Evolutionary conservation across 2,329 filamentous ascomycete genomes (phyloP).

Genomic region (Amylocarpus encephaloides): DNA sequence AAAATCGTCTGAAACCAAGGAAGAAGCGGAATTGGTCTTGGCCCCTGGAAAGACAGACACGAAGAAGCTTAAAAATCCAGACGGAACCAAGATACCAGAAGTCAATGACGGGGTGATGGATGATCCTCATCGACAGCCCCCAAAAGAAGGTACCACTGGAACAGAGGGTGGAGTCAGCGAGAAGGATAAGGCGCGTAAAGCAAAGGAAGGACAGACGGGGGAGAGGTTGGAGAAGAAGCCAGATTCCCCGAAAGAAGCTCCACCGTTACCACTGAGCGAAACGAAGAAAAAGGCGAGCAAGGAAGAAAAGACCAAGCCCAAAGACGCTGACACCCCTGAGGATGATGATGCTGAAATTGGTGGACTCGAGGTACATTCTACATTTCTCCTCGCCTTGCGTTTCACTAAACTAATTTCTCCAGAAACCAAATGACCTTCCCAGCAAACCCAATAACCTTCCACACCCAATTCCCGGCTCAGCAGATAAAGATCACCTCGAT

Average conservation of each 20-base stretch:
- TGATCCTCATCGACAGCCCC: constrained; percentile 67
- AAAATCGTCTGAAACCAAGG: constrained; percentile 29
- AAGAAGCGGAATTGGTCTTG: constrained; percentile 32
- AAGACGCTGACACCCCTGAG: constrained; percentile 34
- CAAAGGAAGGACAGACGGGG: constrained; percentile 58
- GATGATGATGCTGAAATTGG: constrained; percentile 29
- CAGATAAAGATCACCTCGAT: constrained; percentile 58
- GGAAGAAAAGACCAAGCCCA: constrained; percentile 28
- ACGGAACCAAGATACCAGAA: constrained; percentile 56
- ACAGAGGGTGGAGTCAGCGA: constrained; percentile 85
- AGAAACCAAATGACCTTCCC: constrained; percentile 80
- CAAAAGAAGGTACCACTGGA: constrained; percentile 80
- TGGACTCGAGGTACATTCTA: constrained; percentile 51
- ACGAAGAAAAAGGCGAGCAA: constrained; percentile 52
- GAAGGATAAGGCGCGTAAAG: constrained; percentile 71
- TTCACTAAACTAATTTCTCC: constrained; percentile 22
- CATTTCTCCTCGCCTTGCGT: not conserved
- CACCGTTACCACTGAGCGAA: constrained; percentile 74
- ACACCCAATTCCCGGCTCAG: constrained; percentile 60
- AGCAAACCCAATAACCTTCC: constrained; percentile 70
- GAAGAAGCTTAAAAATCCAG: constrained; percentile 43
- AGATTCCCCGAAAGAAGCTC: constrained; percentile 77
- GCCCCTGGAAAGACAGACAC: constrained; percentile 43
- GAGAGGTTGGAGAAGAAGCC: constrained; percentile 68
- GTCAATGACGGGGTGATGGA: constrained; percentile 85